Evolutionary conservation across 1,284 basidiomycete genomes (phyloP).

Genomic region (Ustilago xerochloae): DNA sequence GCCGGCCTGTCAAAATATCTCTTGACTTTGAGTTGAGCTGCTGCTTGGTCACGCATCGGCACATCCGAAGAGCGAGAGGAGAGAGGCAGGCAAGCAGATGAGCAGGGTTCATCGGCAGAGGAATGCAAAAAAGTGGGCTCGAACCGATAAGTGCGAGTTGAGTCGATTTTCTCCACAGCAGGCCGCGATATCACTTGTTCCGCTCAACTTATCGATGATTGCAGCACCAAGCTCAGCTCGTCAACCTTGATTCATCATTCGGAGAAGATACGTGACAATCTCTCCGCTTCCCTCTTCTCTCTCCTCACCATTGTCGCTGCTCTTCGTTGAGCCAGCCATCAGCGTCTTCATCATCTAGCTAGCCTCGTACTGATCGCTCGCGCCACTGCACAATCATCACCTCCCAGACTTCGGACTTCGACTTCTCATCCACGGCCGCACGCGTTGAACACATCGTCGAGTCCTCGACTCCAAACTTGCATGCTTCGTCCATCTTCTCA

Average conservation of each 20-base stretch:
- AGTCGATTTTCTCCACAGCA: no score
- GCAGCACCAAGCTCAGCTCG: not conserved
- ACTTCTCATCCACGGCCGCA: no score
- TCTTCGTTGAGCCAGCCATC: conserved; percentile 11
- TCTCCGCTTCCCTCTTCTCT: not conserved
- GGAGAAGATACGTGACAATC: not conserved
- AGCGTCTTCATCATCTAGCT: not conserved
- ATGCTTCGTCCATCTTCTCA: not conserved
- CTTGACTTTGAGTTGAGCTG: not conserved
- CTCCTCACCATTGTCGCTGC: conserved; percentile 18
- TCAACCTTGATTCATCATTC: not conserved
- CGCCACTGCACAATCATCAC: no score
- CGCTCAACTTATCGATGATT: not conserved
- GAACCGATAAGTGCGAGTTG: no score
- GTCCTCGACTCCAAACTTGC: not conserved
- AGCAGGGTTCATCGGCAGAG: conserved; percentile 3
- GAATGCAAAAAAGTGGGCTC: no score
- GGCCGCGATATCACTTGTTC: not conserved
- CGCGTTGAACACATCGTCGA: not conserved
- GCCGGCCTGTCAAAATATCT: not conserved
- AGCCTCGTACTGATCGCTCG: not conserved
- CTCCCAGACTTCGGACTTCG: not conserved
- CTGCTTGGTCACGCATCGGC: conserved; percentile 12
- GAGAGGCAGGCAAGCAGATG: not conserved
- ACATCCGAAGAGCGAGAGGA: not conserved